Conservation (phyloP, 2,329 filamentous ascomycete genomes). For the Fusarium domesticum region DNA sequence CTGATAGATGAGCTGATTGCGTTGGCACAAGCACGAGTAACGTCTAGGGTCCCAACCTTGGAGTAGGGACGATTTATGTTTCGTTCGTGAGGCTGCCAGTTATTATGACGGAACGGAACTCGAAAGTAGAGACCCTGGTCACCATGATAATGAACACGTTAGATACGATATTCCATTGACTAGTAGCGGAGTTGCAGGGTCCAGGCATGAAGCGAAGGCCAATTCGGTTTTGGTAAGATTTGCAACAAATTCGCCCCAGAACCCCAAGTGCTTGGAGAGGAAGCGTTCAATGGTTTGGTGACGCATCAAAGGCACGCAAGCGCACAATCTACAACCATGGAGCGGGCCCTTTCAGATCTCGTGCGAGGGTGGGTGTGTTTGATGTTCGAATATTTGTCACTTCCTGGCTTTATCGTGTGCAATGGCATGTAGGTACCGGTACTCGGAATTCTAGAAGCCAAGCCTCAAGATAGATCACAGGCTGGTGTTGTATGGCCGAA, state of each 20-base stretch:
- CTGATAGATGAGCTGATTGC: constrained; percentile 24
- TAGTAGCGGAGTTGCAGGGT: constrained; percentile 30
- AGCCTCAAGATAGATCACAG: background rate
- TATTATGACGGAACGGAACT: constrained; percentile 28
- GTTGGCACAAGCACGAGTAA: constrained; percentile 19
- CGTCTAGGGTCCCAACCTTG: constrained; percentile 19
- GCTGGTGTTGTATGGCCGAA: background rate
- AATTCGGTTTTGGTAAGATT: constrained; percentile 30
- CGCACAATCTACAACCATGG: constrained; percentile 18
- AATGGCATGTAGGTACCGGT: background rate
- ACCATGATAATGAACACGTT: constrained; percentile 19
- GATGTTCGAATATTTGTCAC: constrained; percentile 11
- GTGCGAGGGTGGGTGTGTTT: constrained; percentile 22
- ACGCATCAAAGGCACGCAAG: constrained; percentile 31
- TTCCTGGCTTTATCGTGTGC: constrained; percentile 4
- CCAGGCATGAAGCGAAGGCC: constrained; percentile 27
- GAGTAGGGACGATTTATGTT: constrained; percentile 31
- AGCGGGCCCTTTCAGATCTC: constrained; percentile 23
- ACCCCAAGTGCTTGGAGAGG: constrained; percentile 17
- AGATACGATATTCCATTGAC: constrained; percentile 27
- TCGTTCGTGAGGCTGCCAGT: constrained; percentile 31
- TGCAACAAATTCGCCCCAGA: constrained; percentile 29
- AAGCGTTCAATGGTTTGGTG: constrained; percentile 19
- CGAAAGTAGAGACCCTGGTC: constrained; percentile 27
- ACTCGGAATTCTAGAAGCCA: background rate